Evolutionary conservation across 1,139 yeast genomes (phyloP), one percentile per base, ranked within the genome.

Genomic region (Pichia sp.): DNA sequence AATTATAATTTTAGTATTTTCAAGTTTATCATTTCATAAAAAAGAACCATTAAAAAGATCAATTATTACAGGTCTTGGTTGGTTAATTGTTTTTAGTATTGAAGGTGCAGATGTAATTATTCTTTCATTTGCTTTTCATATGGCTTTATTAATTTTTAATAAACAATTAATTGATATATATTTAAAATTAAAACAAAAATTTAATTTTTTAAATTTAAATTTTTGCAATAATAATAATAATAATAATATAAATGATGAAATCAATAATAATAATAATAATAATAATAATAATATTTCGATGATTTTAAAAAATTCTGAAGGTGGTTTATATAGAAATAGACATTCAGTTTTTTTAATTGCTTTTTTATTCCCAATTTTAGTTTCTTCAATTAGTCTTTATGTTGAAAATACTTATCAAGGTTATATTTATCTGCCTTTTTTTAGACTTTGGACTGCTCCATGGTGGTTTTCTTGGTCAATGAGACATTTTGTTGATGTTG

Each of bases 51-150:
- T 72, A 43, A 76, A 76, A 54, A 65, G 69, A 24, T 68, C 65
- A 33, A 80, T 85, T 53, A 80, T 87, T 56, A 81, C 84, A 58
- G 80, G 81, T 12, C 77, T 87, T 39, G 97, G 96, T 4, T 89
- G 86, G 69, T 81, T 87, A 63, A 83, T 96, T 0, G 87, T 94
- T 2, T 72, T 80, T 35, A 75, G 90, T 30, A 83, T 86, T 28
- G 95, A 87, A 62, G 96, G 95, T 16, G 89, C 94, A 2, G 97
- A 89, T 64, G 63, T 87, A 37, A 94, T 95, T 26, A 89, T 89
- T 41, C 66, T 87, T 38, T 74, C 86, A 30, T 83, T 89, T 64
- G 96, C 97, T 2, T 64, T 87, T 23, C 96, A 89, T 62, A 83
- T 92, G 7, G 87, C 81, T 35, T 62, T 89, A 38, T 67, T 87